phyloP scores from a whole-genome alignment of 1,284 basidiomycete species.

The Mycena sp. region DNA sequence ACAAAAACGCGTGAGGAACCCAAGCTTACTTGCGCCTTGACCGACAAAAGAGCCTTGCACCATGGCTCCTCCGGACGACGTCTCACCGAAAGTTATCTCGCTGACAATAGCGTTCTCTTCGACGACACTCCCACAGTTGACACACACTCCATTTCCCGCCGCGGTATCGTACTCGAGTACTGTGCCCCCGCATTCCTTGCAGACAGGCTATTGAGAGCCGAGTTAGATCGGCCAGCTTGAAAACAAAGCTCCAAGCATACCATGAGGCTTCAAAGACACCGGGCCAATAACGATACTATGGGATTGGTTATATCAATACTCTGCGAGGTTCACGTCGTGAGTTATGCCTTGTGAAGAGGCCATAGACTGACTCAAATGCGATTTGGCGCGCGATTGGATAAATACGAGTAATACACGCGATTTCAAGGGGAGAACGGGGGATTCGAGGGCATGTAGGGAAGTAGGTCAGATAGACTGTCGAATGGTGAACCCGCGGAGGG shows the following conservation, averaged over 20 bases:
- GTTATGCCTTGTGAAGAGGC: too few species aligned
- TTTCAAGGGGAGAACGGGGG: too few species aligned
- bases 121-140: conserved; percentile 87
- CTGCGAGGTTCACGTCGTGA: too few species aligned
- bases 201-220: conserved; percentile 39
- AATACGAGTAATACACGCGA: too few species aligned
- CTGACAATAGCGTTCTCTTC: conserved; percentile 96
- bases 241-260: background rate
- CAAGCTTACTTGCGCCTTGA: conserved; percentile 85
- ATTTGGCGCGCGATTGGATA: too few species aligned
- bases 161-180: conserved; percentile 85
- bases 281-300: background rate
- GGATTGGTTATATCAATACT: too few species aligned
- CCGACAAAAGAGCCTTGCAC: conserved; percentile 97
- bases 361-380: too few species aligned
- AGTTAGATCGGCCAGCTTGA: background rate
- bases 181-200: conserved; percentile 79
- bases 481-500: too few species aligned
- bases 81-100: conserved; percentile 95
- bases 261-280: conserved; percentile 5
- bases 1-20: background rate
- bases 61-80: conserved; percentile 91
- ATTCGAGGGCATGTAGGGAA: too few species aligned
- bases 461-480: too few species aligned
- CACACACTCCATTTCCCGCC: conserved; percentile 86